Evolutionary conservation across 148 eudicot genomes (phyloP), one percentile per base, ranked within the genome.

Genomic region (Rhododendron griersonianum): DNA sequence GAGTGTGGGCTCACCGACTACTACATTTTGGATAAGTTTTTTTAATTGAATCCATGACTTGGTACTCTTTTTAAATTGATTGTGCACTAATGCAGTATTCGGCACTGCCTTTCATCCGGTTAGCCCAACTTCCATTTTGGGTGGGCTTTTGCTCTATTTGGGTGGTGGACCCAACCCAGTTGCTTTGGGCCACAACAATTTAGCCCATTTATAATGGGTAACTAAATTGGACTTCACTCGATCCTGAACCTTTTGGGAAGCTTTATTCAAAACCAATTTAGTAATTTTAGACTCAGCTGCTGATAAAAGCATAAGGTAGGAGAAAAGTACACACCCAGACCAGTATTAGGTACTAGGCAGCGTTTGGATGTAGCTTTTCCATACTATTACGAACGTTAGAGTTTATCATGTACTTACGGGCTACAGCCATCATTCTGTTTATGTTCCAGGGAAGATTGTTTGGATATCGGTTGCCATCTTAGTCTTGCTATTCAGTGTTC

Each of bases 401-500:
- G 35, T 25, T 25, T 69, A 69, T 28, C 75, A 1, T 69, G 37
- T 28, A 11, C 33, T 69, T 13, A 69, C 45, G 6, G 45, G 44
- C 8, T 41, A 47, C 75, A 11, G 2, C 14, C 75, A 30, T 69
- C 75, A 1, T 69, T 69, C 37, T 69, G 18, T 69, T 28, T 78
- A 78, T 44, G 3, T 69, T 45, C 16, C 53, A 78, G 81, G 47
- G 53, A 78, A 30, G 81, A 88, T 89, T 83, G 91, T 87, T 55
- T 83, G 89, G 87, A 85, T 87, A 55, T 87, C 89, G 30, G 89
- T 87, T 15, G 87, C 88, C 2, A 85, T 89, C 59, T 80, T 89
- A 53, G 80, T 87, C 51, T 10, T 73, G 73, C 44, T 87, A 16
- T 89, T 87, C 80, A 79, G 57, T 78, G 45, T 85, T 81, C 91